phyloP scores from a whole-genome alignment of 164 flowering plant species.

The Stephania yunnanensis region DNA sequence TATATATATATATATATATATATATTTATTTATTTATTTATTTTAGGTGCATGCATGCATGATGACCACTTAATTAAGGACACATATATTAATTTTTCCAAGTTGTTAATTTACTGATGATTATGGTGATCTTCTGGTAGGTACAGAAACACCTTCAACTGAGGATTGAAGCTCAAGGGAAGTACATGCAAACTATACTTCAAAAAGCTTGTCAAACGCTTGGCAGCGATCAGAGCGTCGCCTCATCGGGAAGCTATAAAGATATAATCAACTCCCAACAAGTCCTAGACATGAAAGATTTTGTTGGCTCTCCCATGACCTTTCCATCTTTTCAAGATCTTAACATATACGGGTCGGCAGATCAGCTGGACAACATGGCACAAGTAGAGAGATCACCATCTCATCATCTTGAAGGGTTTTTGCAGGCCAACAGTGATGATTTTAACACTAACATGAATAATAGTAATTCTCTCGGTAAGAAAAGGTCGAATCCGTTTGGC shows the following conservation, averaged over 20 bases:
- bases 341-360: conserved; percentile 48
- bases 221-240: conserved; percentile 49
- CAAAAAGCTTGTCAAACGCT: conserved; percentile 96
- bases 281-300: conserved; percentile 44
- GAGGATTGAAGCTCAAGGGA: conserved; percentile 97
- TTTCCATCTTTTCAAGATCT: conserved; percentile 83
- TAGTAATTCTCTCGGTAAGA: conserved; percentile 37
- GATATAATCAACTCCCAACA: conserved; percentile 24
- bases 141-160: conserved; percentile 90
- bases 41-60: too few species aligned
- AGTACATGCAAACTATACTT: conserved; percentile 90
- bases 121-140: conserved; percentile 26
- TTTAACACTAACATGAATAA: conserved; percentile 19
- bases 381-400: conserved; percentile 34
- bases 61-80: too few species aligned
- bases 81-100: not conserved
- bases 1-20: too few species aligned
- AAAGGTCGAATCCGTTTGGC: conserved; percentile 44
- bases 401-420: conserved; percentile 27
- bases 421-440: conserved; percentile 10
- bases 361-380: conserved; percentile 46
- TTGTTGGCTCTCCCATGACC: conserved; percentile 39
- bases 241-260: conserved; percentile 37
- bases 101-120: not conserved
- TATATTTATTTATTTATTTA: too few species aligned